Percentiles rank a stretch among this genome's conserved stretches.
phyloP scores from a whole-genome alignment of 2,329 filamentous ascomycete genomes.

The Exophiala lecanii-corni region DNA sequence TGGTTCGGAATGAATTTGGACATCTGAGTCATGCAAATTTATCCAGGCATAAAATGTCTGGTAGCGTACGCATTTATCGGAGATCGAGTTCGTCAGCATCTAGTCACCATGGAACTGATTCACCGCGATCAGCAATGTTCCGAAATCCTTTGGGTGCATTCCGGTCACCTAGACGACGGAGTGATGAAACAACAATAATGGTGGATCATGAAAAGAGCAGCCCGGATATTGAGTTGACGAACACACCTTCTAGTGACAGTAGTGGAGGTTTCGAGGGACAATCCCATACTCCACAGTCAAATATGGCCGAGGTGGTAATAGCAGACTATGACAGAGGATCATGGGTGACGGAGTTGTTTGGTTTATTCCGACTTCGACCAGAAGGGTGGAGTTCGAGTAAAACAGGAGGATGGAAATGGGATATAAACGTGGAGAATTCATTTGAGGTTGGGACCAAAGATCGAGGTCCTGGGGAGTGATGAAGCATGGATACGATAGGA shows the following conservation, averaged over 20 bases:
- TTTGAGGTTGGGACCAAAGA: slow-evolving; percentile 13
- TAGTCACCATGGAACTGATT: background rate
- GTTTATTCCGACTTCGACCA: slow-evolving; percentile 11
- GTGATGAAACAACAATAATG: slow-evolving; percentile 13
- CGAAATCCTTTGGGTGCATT: slow-evolving; percentile 7
- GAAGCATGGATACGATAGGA: too few species aligned
- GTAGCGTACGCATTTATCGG: background rate
- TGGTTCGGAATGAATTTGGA: slow-evolving; percentile 58
- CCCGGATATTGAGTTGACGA: slow-evolving; percentile 9
- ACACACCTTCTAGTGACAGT: slow-evolving; percentile 1
- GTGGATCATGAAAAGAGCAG: slow-evolving; percentile 9
- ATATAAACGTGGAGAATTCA: slow-evolving; percentile 11
- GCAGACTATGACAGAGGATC: slow-evolving; percentile 5
- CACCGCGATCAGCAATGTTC: slow-evolving; percentile 5
- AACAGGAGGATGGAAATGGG: slow-evolving; percentile 10
- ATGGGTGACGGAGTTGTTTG: slow-evolving; percentile 19
- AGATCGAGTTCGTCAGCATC: slow-evolving; percentile 8
- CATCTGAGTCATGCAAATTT: slow-evolving; percentile 24
- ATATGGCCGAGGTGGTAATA: slow-evolving; percentile 4
- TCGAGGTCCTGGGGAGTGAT: slow-evolving; percentile 2
- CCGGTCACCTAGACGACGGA: slow-evolving; percentile 4
- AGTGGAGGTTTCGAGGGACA: background rate
- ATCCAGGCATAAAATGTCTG: slow-evolving; percentile 1
- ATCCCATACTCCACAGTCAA: slow-evolving; percentile 2
- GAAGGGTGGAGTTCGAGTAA: slow-evolving; percentile 11